Percentiles rank a stretch among this genome's conserved stretches.
These are phyloP conservation scores for Thielaviopsis euricoi DNA, from an alignment of 2,329 filamentous ascomycete species.

Conservation along the genomic window DNA sequence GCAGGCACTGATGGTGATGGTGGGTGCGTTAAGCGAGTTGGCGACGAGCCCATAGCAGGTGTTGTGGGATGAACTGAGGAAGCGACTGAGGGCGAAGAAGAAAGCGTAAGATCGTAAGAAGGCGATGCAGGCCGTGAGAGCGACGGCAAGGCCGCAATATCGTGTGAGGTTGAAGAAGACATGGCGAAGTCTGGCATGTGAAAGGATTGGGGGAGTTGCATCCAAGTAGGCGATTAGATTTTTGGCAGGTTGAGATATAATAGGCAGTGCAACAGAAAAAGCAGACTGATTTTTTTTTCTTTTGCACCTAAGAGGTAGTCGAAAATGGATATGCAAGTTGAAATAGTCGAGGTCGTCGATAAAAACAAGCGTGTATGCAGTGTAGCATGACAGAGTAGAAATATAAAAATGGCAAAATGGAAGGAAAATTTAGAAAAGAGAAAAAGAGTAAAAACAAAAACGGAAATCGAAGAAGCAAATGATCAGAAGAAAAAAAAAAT, in stretches of 20 bases:
- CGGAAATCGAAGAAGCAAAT: not conserved
- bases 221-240: not conserved
- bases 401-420: not conserved
- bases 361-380: slow-evolving; percentile 3
- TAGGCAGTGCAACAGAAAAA: not conserved
- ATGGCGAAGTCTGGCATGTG: slow-evolving; percentile 5
- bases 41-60: slow-evolving; percentile 2
- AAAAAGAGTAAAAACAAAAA: not conserved
- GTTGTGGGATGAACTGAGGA: slow-evolving; percentile 5
- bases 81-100: slow-evolving; percentile 3
- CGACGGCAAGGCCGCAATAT: not conserved
- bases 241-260: not conserved
- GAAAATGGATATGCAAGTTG: not conserved
- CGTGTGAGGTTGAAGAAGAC: not conserved
- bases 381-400: slow-evolving; percentile 2
- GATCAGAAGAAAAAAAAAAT: not conserved
- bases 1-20: not conserved
- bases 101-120: slow-evolving; percentile 4
- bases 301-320: not conserved
- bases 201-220: not conserved
- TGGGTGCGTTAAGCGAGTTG: not conserved
- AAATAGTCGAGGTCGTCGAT: not conserved
- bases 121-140: slow-evolving; percentile 6
- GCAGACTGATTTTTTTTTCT: no score
- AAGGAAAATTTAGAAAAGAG: not conserved